Base-by-base conservation (phyloP, 805 yeast species). In the Ogataea neopini region DNA sequence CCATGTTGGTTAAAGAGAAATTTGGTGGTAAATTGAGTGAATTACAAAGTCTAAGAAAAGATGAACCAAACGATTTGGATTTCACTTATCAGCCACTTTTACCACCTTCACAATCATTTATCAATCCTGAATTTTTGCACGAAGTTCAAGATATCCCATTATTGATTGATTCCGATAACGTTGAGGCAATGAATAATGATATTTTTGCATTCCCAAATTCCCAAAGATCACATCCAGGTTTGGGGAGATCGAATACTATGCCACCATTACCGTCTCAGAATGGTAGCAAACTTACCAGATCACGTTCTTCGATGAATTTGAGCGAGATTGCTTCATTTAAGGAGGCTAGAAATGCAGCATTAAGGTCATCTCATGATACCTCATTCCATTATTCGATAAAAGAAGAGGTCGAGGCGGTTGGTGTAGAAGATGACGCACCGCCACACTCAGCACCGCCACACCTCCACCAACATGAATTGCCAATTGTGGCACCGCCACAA, bases 221-320 rank as follows among this genome's bases (percentile, higher is more conserved):
- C 26, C 32, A 23, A 44, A 43, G 34, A 6, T 6, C 19, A 11
- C 53, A 46, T 22, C 53, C 46, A 28, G 44, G 47, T 18, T 42
- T 49, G 8, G 30, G 43, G 13, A 34, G 58, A 29, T 30, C 57
- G 43, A 48, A 46, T 37, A 47, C 54, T 26, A 46, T 46, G 55
- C 59, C 47, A 23, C 51, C 45, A 18, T 47, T 34, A 57, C 49
- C 34, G 15, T 37, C 48, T 8, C 50, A 40, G 25, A 43, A 44
- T 5, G 43, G 51, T 9, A 33, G 53, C 3, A 54, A 56, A 29
- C 46, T 65, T 13, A 69, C 64, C 47, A 64, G 74, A 50, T 78
- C 84, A 8, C 74, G 75, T 48, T 78, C 83, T 3, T 72, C 80
- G 7, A 69, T 77, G 28, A 80, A 80, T 57, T 64, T 81, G 44